Base-by-base conservation (phyloP, 306 rosid species). In the Cucurbita ficifolia region DNA sequence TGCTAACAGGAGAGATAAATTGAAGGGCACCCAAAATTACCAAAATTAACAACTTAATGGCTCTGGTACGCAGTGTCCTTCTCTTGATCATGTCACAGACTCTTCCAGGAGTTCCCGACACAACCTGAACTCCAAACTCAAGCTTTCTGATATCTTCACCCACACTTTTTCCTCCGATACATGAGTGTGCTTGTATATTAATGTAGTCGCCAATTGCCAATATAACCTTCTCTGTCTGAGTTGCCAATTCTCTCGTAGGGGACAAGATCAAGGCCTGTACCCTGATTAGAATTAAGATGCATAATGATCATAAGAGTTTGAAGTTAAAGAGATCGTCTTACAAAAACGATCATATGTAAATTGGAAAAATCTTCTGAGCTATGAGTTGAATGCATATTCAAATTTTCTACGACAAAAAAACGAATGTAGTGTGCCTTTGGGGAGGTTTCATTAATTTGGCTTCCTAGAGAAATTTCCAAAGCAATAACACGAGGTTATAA, bases 1-100 rank as follows among this genome's bases (percentile, higher is more conserved):
- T 52, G 8, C n/a, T 24, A 73, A 6, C 14, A 10, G 14, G 64
- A 5, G 13, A 60, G 10, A 13, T 9, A 8, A 8, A 13, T 11
- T 10, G 57, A 67, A 64, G 46, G 56, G 52, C 21, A 53, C 50
- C 72, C 42, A 24, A 72, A 88, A 93, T 80, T 63, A 95, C 97
- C 12, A 95, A 88, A 79, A 95, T 79, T 55, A 95, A 80, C 78
- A 95, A 68, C 72, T 95, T 95, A 73, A 95, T 95, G 60, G 94
- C 90, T 78, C 97, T 84, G 5, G 99, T 95, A 65, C 97, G 95
- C 76, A 95, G 76, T 1, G 97, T 91, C 81, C 99, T 91, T 85
- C 99, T 89, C 74, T 95, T 95, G 65, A 95, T 95, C 99, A 95
- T 95, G 79, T 95, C 99, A 79, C 97, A 91, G 14, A 91, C 99